Base-by-base conservation (phyloP, 2,329 filamentous ascomycete species). In the Pseudocercospora crystallina region DNA sequence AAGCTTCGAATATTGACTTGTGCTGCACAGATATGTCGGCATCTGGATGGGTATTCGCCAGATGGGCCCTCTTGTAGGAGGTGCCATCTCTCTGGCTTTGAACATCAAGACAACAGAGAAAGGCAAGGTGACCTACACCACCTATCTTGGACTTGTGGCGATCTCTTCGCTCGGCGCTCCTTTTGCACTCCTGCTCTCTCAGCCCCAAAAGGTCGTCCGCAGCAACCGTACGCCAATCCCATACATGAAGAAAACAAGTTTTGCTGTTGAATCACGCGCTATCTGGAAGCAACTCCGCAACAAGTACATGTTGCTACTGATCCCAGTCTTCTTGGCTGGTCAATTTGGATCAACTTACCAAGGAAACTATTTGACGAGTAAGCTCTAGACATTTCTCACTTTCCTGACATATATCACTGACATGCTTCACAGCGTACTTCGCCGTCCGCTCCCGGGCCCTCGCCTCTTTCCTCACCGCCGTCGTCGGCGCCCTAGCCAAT, bases 11-110 rank as follows among this genome's bases (percentile, higher is more conserved):
- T 3, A 5, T 12, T 20, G 13, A 34, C n/a, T 2, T 7, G 13
- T 7, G 7, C 20, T 7, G 3, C 7, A 26, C 7, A 26, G 20
- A 26, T 26, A 26, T 14, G 55, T 47, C 14, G 49, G 38, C 11
- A 43, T 48, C 34, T 74, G 73, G 74, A 65, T 76, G 3, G 76
- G 73, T 71, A 79, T 78, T 53, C 70, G 78, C 8, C 77, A 73
- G 0, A 71, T 73, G 2, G 79, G 78, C 0, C 76, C 75, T 43
- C 63, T 79, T 1, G 51, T 79, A 0, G 76, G 76, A 7, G 74
- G 74, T n/a, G 68, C 73, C 1, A 75, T 79, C 40, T 71, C 74
- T 0, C 65, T 79, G 13, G 73, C 64, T 2, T 62, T 79, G 13
- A 79, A 79, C 48, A 61, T 77, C 26, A 71, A 64, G 2, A 62